A percentile compares a stretch with the other conserved stretches of the same genome.
These are phyloP conservation scores for Porcisia deanei DNA, from an alignment of 208 protist genomes.

Conservation along the genomic window DNA sequence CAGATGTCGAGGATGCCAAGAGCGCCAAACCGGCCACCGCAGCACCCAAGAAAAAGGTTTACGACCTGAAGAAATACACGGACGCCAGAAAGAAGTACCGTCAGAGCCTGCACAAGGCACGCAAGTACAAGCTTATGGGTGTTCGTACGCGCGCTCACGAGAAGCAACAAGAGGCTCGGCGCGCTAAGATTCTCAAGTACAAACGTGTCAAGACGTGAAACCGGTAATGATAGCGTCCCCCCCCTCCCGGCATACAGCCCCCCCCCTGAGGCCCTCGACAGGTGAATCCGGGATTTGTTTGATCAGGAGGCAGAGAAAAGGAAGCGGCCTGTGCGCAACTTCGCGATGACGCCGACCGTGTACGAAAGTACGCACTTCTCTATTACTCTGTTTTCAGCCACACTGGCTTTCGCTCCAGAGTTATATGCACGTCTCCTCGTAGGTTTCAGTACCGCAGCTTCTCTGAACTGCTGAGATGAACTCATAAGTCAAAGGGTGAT, in stretches of 20 bases:
- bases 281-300: too few species aligned
- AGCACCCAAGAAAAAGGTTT: constrained; percentile 87
- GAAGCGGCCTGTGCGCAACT: too few species aligned
- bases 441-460: too few species aligned
- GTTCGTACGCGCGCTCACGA: constrained; percentile 84
- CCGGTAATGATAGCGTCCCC: too few species aligned
- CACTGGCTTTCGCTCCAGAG: too few species aligned
- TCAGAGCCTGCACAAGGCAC: constrained; percentile 79
- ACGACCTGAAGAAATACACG: constrained; percentile 92
- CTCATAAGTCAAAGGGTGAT: too few species aligned
- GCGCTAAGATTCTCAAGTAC: constrained; percentile 87
- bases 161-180: constrained; percentile 89
- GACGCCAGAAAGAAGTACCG: constrained; percentile 90
- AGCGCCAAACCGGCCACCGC: constrained; percentile 75
- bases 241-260: neutral
- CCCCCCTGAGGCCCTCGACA: neutral
- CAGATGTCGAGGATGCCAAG: constrained; percentile 91
- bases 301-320: too few species aligned
- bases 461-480: too few species aligned
- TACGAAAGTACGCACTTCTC: too few species aligned
- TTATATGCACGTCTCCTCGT: too few species aligned
- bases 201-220: constrained; percentile 87
- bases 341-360: too few species aligned
- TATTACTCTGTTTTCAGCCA: too few species aligned
- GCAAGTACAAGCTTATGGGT: constrained; percentile 87